phyloP scores from a whole-genome alignment of 257 asterid genomes.

The Eustoma russellianum region DNA sequence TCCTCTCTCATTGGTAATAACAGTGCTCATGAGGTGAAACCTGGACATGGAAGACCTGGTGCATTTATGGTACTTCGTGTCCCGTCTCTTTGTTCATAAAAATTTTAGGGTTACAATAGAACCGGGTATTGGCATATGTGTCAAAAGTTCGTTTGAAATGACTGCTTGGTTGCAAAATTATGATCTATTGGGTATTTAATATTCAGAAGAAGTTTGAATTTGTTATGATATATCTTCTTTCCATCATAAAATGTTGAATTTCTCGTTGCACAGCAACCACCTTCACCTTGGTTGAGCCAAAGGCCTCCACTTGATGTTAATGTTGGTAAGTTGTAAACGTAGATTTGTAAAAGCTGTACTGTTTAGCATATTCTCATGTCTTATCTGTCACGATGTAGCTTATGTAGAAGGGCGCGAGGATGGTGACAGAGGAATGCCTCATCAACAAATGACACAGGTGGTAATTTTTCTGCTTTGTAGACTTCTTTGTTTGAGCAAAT shows the following conservation, averaged over 20 bases:
- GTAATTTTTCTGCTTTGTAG: constrained; percentile 6
- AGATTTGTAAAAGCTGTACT: not conserved
- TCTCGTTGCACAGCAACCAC: constrained; percentile 64
- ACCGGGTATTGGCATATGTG: too few relatives aligned
- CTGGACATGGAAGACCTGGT: constrained; percentile 65
- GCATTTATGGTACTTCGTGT: constrained; percentile 54
- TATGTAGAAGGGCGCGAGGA: constrained; percentile 88
- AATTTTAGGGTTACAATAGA: not conserved
- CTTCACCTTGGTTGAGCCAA: constrained; percentile 73
- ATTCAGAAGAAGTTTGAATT: constrained; percentile 4
- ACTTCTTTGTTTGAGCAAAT: not conserved
- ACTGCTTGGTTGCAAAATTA: too few relatives aligned
- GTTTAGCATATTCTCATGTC: not conserved
- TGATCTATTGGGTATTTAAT: not conserved
- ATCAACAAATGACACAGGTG: constrained; percentile 82
- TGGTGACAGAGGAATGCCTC: constrained; percentile 63
- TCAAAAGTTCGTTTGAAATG: too few relatives aligned
- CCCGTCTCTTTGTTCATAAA: not conserved
- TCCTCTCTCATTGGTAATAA: constrained; percentile 46
- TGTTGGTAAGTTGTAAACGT: constrained; percentile 54
- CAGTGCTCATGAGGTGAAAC: constrained; percentile 40
- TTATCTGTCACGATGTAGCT: constrained; percentile 35
- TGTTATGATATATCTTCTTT: not conserved
- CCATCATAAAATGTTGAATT: constrained; percentile 9
- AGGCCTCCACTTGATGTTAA: constrained; percentile 94